These are phyloP conservation scores for Candida neerlandica DNA, from an alignment of 1,139 yeast species.

Conservation along the genomic window DNA sequence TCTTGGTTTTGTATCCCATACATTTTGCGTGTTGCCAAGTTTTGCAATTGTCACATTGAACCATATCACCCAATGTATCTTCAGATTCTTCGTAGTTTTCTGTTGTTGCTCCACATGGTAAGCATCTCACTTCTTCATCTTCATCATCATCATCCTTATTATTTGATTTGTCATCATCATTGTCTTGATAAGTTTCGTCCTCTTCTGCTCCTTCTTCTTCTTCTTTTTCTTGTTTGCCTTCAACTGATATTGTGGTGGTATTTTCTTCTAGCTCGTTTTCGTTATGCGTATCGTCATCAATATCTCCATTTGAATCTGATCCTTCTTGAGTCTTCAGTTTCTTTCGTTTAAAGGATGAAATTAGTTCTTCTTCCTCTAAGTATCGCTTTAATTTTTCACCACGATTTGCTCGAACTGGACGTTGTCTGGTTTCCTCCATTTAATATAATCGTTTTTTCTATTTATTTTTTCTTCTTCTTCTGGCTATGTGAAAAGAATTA, in stretches of 20 bases:
- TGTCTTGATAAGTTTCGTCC: conserved; percentile 9
- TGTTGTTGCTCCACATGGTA: conserved; percentile 66
- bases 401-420: conserved; percentile 5
- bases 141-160: conserved; percentile 28
- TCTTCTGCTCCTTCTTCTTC: neutral
- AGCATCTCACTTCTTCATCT: conserved; percentile 59
- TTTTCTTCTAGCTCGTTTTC: neutral
- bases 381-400: conserved; percentile 4
- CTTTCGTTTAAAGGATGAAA: neutral
- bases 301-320: neutral
- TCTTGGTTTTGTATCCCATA: conserved; percentile 49
- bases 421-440: conserved; percentile 3
- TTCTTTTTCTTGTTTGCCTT: conserved; percentile 9
- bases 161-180: conserved; percentile 16
- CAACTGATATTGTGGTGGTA: neutral
- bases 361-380: neutral
- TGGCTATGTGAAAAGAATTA: neutral
- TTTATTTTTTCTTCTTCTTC: neutral
- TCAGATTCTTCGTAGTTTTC: conserved; percentile 61
- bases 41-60: conserved; percentile 75
- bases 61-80: conserved; percentile 61
- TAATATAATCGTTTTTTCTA: neutral
- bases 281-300: neutral
- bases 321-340: neutral
- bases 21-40: conserved; percentile 89